These are phyloP conservation scores for Chlorella variabilis DNA, from an alignment of 163 green algal genomes.

Conservation along the genomic window DNA sequence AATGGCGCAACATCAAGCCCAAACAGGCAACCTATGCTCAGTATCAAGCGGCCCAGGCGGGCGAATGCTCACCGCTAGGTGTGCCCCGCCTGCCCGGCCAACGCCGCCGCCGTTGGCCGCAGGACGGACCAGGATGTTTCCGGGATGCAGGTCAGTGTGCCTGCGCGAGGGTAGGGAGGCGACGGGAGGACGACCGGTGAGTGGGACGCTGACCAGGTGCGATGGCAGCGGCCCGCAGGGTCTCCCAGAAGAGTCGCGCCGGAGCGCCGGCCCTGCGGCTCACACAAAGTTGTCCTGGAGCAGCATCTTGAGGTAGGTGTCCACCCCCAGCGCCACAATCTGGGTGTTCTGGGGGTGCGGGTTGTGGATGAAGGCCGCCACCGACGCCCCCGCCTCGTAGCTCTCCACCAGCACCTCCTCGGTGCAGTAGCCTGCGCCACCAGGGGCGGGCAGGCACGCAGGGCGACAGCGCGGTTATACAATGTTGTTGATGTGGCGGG, in stretches of 20 bases:
- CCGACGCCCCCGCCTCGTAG: constrained; percentile 78
- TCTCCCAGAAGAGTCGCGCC: too few species aligned
- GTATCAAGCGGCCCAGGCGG: too few species aligned
- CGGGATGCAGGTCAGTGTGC: constrained; percentile 78
- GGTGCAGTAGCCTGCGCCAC: constrained; percentile 29
- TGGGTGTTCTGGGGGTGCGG: constrained; percentile 39
- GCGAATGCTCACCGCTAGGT: neutral
- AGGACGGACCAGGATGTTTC: constrained; percentile 69
- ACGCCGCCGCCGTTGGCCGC: neutral
- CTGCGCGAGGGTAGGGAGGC: too few species aligned
- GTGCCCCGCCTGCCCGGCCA: neutral
- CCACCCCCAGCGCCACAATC: constrained; percentile 53
- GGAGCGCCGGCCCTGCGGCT: constrained; percentile 59
- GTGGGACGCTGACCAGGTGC: too few species aligned
- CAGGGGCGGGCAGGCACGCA: constrained; percentile 64
- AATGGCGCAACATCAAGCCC: too few species aligned
- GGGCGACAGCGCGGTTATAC: too few species aligned
- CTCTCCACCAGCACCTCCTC: constrained; percentile 84
- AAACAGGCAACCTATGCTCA: too few species aligned
- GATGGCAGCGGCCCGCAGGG: too few species aligned
- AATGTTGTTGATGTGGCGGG: too few species aligned
- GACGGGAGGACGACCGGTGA: too few species aligned
- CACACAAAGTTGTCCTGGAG: constrained; percentile 95
- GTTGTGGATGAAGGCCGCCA: constrained; percentile 67
- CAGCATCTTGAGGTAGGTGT: constrained; percentile 65